Evolutionary conservation across 2,329 filamentous ascomycete genomes (phyloP), one percentile per base, ranked within the genome.

Genomic region (Phialemonium atrogriseum): DNA sequence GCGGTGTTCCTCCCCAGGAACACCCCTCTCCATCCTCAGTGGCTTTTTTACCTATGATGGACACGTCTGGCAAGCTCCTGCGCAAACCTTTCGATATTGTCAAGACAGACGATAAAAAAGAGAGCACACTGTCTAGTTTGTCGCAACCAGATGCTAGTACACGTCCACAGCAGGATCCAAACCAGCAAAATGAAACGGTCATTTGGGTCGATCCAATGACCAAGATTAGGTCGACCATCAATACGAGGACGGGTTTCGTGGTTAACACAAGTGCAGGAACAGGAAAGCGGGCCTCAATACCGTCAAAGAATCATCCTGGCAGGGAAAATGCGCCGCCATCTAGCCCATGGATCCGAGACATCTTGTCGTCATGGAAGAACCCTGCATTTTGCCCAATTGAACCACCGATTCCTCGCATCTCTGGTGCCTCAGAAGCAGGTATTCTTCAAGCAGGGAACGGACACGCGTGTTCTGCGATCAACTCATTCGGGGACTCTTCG

Each of bases 301-400:
- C 22, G n/a, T 11, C 31, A 3, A 11, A 23, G 4, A 13, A 18
- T 7, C 13, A 17, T 11, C 14, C 12, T 9, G 14, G 48, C 18
- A 48, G 50, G 11, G 59, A 52, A 7, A 22, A 43, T 43, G 34
- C 40, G 16, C 26, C 27, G 32, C 36, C 42, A 32, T 17, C 44
- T 24, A 24, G 34, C 35, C 42, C 52, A 8, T 86, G 80, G 81
- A 56, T 87, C 3, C 60, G 66, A 7, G 58, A 66, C 6, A 45
- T 89, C 6, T 54, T 86, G 2, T 52, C 65, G 21, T 64, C 62
- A 7, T 94, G 85, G 84, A 56, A 80, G 7, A 94, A 88, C 37
- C 84, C 85, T 0, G 62, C 84, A 1, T 94, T 93, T 50, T 57
- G 67, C n/a, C 47, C 51, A 4, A 51, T 54, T 0, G 60, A 75